These are phyloP conservation scores for Bonia amplexicaulis DNA, from an alignment of 176 grass and related monocot genomes.

Conservation along the genomic window DNA sequence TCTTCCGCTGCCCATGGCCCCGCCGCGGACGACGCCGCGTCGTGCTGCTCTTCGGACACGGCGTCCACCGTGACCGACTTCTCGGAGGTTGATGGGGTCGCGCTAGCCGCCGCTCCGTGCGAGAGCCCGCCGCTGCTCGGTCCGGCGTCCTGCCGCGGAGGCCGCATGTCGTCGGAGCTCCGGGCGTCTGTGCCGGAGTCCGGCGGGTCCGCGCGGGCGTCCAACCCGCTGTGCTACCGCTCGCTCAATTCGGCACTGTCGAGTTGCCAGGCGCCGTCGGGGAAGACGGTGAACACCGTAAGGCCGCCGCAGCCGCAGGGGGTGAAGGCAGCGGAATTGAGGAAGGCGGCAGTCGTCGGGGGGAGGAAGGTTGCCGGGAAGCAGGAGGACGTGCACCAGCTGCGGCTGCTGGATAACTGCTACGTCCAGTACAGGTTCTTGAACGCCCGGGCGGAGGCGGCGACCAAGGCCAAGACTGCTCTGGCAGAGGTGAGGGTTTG, in stretches of 20 bases:
- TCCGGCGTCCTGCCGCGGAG: slow-evolving; percentile 32
- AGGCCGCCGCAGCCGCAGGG: slow-evolving; percentile 71
- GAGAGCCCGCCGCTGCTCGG: slow-evolving; percentile 70
- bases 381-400: slow-evolving; percentile 67
- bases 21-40: slow-evolving; percentile 16
- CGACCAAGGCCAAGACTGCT: slow-evolving; percentile 38
- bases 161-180: slow-evolving; percentile 43
- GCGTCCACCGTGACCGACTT: slow-evolving; percentile 41
- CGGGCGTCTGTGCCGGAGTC: slow-evolving; percentile 69
- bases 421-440: slow-evolving; percentile 62
- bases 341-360: slow-evolving; percentile 21
- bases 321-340: slow-evolving; percentile 38
- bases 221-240: slow-evolving; percentile 61
- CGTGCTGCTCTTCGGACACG: slow-evolving; percentile 39
- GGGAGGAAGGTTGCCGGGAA: slow-evolving; percentile 43
- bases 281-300: slow-evolving; percentile 12
- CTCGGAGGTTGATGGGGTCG: slow-evolving; percentile 45
- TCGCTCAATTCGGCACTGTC: slow-evolving; percentile 71
- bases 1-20: background rate
- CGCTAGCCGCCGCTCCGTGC: slow-evolving; percentile 24
- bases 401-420: slow-evolving; percentile 65
- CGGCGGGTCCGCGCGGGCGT: slow-evolving; percentile 34
- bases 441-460: slow-evolving; percentile 46
- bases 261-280: slow-evolving; percentile 20
- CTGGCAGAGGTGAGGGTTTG: slow-evolving; percentile 46